Evolutionary conservation across 306 rosid species (phyloP).

Genomic region (Vigna trinervia): DNA sequence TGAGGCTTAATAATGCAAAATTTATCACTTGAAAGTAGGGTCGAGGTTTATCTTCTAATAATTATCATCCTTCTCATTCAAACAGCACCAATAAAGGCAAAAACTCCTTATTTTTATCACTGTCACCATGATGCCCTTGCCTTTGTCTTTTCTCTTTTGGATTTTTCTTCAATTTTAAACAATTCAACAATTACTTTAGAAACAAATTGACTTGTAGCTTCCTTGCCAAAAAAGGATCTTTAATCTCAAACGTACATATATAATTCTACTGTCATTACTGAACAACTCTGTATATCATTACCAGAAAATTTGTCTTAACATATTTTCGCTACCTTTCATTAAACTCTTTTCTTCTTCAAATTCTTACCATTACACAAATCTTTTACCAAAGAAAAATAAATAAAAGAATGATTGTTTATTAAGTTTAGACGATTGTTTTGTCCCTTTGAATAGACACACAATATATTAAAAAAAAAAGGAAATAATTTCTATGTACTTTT

Average conservation of each 20-base stretch:
- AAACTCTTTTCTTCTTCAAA: background rate
- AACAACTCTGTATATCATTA: background rate
- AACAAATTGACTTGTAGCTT: conserved; percentile 5
- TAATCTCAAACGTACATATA: background rate
- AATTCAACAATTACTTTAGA: background rate
- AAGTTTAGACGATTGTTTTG: background rate
- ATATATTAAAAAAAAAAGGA: background rate
- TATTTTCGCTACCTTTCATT: background rate
- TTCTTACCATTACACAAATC: background rate
- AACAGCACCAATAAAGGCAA: background rate
- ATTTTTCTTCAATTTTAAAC: background rate
- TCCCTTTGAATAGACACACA: background rate
- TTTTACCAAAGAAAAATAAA: background rate
- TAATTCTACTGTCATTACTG: conserved; percentile 1
- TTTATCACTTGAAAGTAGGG: conserved; percentile 14
- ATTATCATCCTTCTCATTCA: conserved; percentile 21
- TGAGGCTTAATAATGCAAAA: conserved; percentile 25
- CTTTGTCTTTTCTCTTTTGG: conserved; percentile 21
- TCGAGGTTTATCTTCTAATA: conserved; percentile 14
- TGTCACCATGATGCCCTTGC: conserved; percentile 17
- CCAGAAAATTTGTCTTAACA: background rate
- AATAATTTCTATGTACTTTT: too few relatives aligned
- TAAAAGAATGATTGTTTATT: background rate
- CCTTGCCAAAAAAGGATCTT: background rate
- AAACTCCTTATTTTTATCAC: background rate